Evolutionary conservation across 495 filamentous ascomycete species (phyloP), one percentile per base, ranked within the genome.

Genomic region (Penicillium verhagenii): DNA sequence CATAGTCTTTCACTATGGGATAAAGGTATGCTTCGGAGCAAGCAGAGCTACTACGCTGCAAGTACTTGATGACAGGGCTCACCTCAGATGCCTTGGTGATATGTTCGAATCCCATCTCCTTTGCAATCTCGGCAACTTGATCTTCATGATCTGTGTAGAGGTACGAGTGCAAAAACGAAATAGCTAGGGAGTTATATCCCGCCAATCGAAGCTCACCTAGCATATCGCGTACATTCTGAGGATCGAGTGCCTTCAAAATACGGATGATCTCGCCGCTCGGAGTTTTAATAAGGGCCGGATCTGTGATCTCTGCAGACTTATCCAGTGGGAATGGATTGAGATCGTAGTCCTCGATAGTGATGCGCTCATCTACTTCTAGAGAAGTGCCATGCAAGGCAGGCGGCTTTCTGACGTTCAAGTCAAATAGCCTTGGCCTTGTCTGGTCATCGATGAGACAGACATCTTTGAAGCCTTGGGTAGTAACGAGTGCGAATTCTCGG

Each of bases 141-240:
- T 78, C 78, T 57, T 92, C 89, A 53, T 92, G 89, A 28, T 84
- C 79, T 13, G 87, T 87, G 58, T 87, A 92, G 1, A 87, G 90
- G 69, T 93, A 93, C 2, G 83, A 84, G 56, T 92, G 89, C 84
- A 92, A 88, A 29, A 93, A 61, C 59, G 87, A 90, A 3, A 93
- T 87, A 10, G 88, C 88, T 51, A 93, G 79, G 43, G 88, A 90
- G 82, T 86, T 6, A 89, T 67, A 45, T 75, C 69, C 64, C 85
- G 69, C 43, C 91, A 68, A 65, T 53, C 91, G 18, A 4, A 47
- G 26, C 10, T 80, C 9, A 31, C 64, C 21, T 72, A 70, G 53
- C 82, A 75, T 2, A 76, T 64, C 50, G 45, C 54, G 57, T 11
- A 52, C 44, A 1, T 58, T 54, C 8, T 60, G 50, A 6, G 43